Evolutionary conservation across 371 early-diverging fungal genomes (phyloP), one percentile per base, ranked within the genome.

Genomic region (Rhizomucor miehei): DNA sequence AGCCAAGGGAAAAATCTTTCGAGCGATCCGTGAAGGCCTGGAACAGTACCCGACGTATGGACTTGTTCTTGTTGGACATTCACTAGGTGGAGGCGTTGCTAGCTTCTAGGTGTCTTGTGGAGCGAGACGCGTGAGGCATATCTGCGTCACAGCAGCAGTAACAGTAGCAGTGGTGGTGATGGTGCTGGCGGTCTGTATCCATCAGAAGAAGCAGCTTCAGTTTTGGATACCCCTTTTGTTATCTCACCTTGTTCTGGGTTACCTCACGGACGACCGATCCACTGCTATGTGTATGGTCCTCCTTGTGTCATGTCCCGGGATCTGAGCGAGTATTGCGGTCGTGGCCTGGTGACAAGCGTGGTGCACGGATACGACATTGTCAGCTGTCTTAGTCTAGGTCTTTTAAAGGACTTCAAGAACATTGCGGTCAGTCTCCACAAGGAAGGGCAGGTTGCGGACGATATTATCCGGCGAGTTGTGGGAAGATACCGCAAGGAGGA

Each of bases 1-100:
- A 17, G 64, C 75, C 35, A 76, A 73, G 16, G 85, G 86, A 4
- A 85, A 85, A 51, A 87, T 91, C 2, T 86, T 80, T 60, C 79
- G 72, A 29, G 75, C 80, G 5, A 81, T 91, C 21, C 70, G 70
- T 8, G 77, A 84, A 45, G 91, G 90, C 0, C 60, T 91, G 39
- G 68, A 73, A 16, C 54, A 69, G 17, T 81, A 85, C 47, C 88
- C 89, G 1, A 75, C 78, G 20, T 92, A 90, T 58, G 90, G 90
- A 0, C 73, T 92, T 24, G 85, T 90, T 1, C 57, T 92, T 9
- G 89, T 89, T 36, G 93, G 93, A 0, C 93, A 92, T 57, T 87
- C 87, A 1, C 61, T 92, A 4, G 93, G 92, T 43, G 93, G 86
- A 20, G 93, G 91, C 3, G 91, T 91, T 3, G 88, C 88, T 0